Evolutionary conservation across 257 asterid genomes (phyloP).

Genomic region (Buddleja alternifolia): DNA sequence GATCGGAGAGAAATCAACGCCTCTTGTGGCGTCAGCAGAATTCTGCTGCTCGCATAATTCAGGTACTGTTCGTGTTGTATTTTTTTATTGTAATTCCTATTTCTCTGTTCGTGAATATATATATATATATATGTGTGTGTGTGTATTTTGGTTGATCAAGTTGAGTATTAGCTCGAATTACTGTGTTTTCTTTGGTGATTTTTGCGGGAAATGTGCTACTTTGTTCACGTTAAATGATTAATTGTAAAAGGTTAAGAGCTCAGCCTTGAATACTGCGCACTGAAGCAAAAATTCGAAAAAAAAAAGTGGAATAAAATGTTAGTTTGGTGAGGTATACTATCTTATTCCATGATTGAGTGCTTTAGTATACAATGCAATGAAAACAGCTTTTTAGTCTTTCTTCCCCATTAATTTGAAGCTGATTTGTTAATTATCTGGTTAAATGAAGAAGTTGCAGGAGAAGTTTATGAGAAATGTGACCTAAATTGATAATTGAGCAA

Average conservation of each 20-base stretch:
- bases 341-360: not conserved
- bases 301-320: not conserved
- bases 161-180: not conserved
- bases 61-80: conserved; percentile 45
- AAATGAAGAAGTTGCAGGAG: not conserved
- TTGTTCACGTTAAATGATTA: not conserved
- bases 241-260: conserved; percentile 2
- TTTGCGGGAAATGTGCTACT: conserved; percentile 20
- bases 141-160: conserved; percentile 16
- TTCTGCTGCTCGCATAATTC: conserved; percentile 82
- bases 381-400: not conserved
- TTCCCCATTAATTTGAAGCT: not conserved
- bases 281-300: not conserved
- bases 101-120: conserved; percentile 3
- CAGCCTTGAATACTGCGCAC: not conserved
- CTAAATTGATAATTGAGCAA: not conserved
- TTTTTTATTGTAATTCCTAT: not conserved
- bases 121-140: too few relatives aligned
- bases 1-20: conserved; percentile 84
- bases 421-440: not conserved
- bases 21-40: conserved; percentile 74
- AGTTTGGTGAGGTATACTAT: conserved; percentile 5
- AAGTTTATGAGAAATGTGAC: not conserved
- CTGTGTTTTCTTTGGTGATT: not conserved
- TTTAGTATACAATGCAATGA: not conserved